Evolutionary conservation across 805 yeast species (phyloP), one percentile per base, ranked within the genome.

Genomic region (Torulaspora indica): DNA sequence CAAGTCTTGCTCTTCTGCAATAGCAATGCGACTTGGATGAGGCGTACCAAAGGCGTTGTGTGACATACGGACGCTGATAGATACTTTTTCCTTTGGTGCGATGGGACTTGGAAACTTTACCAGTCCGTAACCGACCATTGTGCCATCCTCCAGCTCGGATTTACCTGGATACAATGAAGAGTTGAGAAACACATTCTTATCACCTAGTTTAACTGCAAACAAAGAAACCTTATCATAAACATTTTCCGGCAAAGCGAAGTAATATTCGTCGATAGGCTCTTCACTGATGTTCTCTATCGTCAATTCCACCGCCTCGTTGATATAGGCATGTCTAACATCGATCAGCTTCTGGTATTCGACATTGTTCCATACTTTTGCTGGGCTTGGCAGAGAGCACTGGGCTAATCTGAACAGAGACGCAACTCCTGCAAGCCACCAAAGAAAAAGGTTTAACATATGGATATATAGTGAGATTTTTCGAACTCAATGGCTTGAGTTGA

Each of bases 271-370:
- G 44, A 69, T 71, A 6, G 93, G 84, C 30, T 64, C 66, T 3
- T 65, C 45, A 18, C 73, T 88, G 29, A 74, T 64, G 68, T 90
- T 91, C 54, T 66, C 75, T 32, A 79, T 72, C 38, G 70, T 74
- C 33, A 88, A 58, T n/a, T 74, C 63, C 46, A 73, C 66, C 20
- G 75, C 70, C 59, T 84, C 95, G 52, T 77, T 78, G 33, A 79
- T 74, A 61, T 82, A 89, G 2, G 89, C 68, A 51, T 76, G 78
- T 24, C 76, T 59, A 39, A 89, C 73, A 56, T 88, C 96, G 29
- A 87, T 56, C 7, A 73, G 61, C 52, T 86, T 78, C 10, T 67
- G 61, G 51, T 77, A 73, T 24, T 78, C 73, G 25, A 67, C 57
- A 63, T 87, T 88, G 56, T 75, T 80, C 76, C 76, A 72, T 14